Conservation (phyloP, 345 rosid genomes). For the Passiflora organensis region DNA sequence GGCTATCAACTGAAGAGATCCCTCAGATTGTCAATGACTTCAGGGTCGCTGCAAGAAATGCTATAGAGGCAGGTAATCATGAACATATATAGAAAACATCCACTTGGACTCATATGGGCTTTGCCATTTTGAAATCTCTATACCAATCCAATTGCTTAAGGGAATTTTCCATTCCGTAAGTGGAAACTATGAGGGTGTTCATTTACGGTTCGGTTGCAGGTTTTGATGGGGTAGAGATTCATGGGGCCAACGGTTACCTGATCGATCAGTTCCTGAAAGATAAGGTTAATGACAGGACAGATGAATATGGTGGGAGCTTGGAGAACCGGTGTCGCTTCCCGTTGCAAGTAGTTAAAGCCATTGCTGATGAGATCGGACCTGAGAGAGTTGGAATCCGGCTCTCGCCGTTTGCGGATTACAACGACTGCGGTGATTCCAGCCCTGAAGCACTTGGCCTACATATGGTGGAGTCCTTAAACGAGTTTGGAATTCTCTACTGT, state of each 20-base stretch:
- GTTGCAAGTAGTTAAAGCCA: constrained; percentile 3
- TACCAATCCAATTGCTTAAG: not conserved
- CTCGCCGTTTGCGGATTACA: constrained; percentile 10
- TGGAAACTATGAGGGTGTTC: too few species aligned
- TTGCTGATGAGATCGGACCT: constrained; percentile 6
- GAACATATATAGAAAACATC: not conserved
- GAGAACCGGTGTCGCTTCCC: constrained; percentile 12
- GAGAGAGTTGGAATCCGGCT: constrained; percentile 9
- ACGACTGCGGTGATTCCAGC: constrained; percentile 22
- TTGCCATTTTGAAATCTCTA: not conserved
- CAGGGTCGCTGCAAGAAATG: constrained; percentile 50
- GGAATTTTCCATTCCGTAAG: too few species aligned
- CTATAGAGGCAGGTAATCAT: constrained; percentile 45
- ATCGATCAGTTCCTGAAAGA: constrained; percentile 56
- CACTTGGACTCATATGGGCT: not conserved
- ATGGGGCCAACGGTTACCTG: constrained; percentile 31
- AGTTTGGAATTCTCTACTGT: too few species aligned
- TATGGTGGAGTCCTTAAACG: too few species aligned
- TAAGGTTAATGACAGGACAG: constrained; percentile 27
- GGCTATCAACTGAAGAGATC: constrained; percentile 35
- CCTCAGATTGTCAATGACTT: constrained; percentile 38
- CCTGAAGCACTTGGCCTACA: constrained; percentile 9
- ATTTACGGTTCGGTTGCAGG: constrained; percentile 5
- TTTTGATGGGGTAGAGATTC: constrained; percentile 35
- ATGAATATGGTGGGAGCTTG: constrained; percentile 15